These are phyloP conservation scores for Microdochium nivale DNA, from an alignment of 2,329 filamentous ascomycete genomes.

Conservation along the genomic window DNA sequence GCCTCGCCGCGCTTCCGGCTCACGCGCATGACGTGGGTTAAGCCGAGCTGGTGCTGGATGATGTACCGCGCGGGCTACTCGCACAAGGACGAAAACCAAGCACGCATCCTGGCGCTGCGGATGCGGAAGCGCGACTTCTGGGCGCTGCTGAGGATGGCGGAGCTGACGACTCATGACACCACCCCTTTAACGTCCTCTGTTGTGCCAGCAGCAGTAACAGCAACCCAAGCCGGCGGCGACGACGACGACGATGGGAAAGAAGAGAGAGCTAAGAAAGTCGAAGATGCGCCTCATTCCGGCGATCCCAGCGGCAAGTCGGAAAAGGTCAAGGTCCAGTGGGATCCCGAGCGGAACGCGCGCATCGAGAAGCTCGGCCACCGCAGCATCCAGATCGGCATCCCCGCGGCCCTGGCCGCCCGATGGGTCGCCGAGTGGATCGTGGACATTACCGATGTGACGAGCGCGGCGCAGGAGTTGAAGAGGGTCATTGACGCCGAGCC, in stretches of 20 bases:
- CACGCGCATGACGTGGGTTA: constrained; percentile 58
- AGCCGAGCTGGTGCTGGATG: constrained; percentile 50
- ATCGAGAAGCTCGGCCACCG: constrained; percentile 37
- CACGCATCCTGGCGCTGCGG: constrained; percentile 46
- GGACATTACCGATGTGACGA: constrained; percentile 50
- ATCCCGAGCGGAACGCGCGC: constrained; percentile 44
- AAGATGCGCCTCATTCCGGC: too few species aligned
- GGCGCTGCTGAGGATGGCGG: constrained; percentile 29
- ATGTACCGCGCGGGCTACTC: constrained; percentile 55
- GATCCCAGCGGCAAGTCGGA: constrained; percentile 10
- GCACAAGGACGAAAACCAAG: constrained; percentile 44
- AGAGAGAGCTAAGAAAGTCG: too few species aligned
- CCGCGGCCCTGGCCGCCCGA: constrained; percentile 29
- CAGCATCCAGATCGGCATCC: constrained; percentile 56
- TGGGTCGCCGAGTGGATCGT: constrained; percentile 45
- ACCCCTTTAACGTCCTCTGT: constrained; percentile 7
- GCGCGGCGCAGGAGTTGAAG: constrained; percentile 38
- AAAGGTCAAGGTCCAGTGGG: constrained; percentile 53
- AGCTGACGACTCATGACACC: constrained; percentile 19
- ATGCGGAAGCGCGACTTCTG: constrained; percentile 43
- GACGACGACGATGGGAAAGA: constrained; percentile 2
- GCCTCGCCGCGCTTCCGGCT: constrained; percentile 42
- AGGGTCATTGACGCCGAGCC: constrained; percentile 30
- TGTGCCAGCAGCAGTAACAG: constrained; percentile 2
- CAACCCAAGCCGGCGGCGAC: too few species aligned